A percentile compares a stretch with the other conserved stretches of the same genome.
phyloP scores from a whole-genome alignment of 1,139 yeast genomes.

The Geotrichum candidum region DNA sequence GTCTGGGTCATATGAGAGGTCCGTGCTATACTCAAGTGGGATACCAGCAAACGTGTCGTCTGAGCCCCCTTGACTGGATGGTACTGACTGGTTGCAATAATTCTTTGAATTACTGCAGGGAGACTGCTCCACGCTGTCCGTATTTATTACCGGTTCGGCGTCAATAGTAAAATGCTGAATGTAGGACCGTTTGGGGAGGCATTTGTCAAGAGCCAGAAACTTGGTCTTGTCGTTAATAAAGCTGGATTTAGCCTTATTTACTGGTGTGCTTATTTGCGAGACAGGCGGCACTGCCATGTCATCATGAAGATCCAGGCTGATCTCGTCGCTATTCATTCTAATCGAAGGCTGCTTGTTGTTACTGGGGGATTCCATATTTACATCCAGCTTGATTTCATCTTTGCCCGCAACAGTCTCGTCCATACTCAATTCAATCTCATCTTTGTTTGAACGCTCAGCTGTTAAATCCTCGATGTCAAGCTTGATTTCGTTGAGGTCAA shows the following conservation, averaged over 20 bases:
- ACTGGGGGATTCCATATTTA: slow-evolving; percentile 1
- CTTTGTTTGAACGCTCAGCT: neutral
- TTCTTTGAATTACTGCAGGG: neutral
- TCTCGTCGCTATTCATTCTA: neutral
- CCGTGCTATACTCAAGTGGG: neutral
- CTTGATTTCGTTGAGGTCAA: neutral
- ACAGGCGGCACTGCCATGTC: neutral
- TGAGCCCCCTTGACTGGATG: neutral
- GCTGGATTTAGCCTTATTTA: neutral
- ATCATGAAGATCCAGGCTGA: neutral
- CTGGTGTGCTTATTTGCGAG: no score
- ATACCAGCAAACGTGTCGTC: neutral
- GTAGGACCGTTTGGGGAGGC: slow-evolving; percentile 56
- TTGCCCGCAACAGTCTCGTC: neutral
- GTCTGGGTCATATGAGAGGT: slow-evolving; percentile 34
- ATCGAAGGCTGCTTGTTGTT: neutral
- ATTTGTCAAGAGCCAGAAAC: slow-evolving; percentile 82
- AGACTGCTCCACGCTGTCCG: neutral
- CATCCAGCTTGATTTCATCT: slow-evolving; percentile 11
- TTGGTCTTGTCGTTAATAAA: slow-evolving; percentile 37
- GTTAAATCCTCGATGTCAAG: neutral
- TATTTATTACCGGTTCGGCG: neutral
- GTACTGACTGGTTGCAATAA: neutral
- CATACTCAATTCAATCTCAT: slow-evolving; percentile 1
- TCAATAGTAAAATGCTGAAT: slow-evolving; percentile 41